Conservation (phyloP, 148 eudicot species). For the Cornus kousa region DNA sequence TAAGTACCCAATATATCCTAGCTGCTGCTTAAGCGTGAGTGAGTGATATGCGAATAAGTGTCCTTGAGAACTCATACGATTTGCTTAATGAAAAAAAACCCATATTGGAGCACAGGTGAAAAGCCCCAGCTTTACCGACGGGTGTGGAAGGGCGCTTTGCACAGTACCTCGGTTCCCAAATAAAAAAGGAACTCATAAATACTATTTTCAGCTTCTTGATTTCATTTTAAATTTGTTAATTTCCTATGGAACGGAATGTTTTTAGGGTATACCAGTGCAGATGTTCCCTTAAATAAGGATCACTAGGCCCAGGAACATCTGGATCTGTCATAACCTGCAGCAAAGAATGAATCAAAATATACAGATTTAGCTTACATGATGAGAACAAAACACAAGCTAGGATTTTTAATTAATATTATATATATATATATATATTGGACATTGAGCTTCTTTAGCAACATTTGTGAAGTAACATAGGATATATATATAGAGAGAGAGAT, state of each 20-base stretch:
- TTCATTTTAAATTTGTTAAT: background rate
- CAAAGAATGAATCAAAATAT: background rate
- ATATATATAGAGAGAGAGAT: background rate
- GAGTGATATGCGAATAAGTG: background rate
- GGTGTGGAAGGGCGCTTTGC: too few species aligned
- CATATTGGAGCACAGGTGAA: too few species aligned
- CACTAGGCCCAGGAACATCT: slow-evolving; percentile 72
- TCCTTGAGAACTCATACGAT: too few species aligned
- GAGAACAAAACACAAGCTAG: too few species aligned
- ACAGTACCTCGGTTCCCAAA: background rate
- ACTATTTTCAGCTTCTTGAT: background rate
- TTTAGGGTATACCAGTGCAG: slow-evolving; percentile 47
- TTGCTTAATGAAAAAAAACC: background rate
- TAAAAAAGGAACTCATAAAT: background rate
- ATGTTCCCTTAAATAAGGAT: slow-evolving; percentile 60
- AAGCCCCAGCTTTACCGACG: too few species aligned
- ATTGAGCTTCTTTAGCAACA: too few species aligned
- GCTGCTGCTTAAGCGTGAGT: background rate
- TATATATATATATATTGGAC: too few species aligned
- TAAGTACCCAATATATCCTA: too few species aligned
- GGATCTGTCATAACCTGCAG: slow-evolving; percentile 61
- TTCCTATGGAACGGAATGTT: background rate
- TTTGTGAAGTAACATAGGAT: too few species aligned
- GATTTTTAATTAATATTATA: too few species aligned
- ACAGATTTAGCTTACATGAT: background rate